Conservation (phyloP, 2,329 filamentous ascomycete genomes). For the Scopulariopsis brevicaulis region DNA sequence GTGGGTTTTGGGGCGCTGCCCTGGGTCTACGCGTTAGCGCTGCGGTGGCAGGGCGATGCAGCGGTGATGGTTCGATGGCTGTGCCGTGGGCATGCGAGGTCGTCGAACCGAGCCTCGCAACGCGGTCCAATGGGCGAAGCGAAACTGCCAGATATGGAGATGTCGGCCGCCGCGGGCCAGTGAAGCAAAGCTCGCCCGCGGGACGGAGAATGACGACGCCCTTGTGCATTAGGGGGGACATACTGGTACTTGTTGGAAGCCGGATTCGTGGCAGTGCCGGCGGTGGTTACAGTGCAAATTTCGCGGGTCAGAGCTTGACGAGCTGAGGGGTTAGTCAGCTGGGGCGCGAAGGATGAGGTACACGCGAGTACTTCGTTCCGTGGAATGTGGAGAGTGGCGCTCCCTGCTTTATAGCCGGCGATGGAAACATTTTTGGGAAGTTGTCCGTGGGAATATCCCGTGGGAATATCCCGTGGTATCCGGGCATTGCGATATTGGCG, state of each 20-base stretch:
- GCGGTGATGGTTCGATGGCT: neutral
- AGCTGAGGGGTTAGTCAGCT: neutral
- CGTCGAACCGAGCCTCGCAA: neutral
- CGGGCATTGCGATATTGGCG: no score
- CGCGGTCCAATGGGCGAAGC: neutral
- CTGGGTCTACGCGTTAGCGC: neutral
- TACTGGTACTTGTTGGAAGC: neutral
- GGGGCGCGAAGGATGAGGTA: neutral
- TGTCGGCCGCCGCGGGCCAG: neutral
- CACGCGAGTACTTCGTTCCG: no score
- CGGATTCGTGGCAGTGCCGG: neutral
- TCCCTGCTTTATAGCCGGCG: no score
- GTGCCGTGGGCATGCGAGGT: neutral
- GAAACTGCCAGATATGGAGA: neutral
- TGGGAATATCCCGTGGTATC: no score
- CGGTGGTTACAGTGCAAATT: no score
- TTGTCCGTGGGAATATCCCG: no score
- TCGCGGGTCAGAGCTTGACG: no score
- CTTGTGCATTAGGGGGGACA: neutral
- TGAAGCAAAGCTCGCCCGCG: neutral
- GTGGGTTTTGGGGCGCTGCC: neutral
- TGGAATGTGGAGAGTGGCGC: no score
- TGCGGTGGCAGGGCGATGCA: neutral
- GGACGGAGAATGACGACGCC: neutral
- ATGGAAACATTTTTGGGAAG: no score